These are phyloP conservation scores for Mycena rebaudengoi DNA, from an alignment of 768 basidiomycete species.

Conservation along the genomic window DNA sequence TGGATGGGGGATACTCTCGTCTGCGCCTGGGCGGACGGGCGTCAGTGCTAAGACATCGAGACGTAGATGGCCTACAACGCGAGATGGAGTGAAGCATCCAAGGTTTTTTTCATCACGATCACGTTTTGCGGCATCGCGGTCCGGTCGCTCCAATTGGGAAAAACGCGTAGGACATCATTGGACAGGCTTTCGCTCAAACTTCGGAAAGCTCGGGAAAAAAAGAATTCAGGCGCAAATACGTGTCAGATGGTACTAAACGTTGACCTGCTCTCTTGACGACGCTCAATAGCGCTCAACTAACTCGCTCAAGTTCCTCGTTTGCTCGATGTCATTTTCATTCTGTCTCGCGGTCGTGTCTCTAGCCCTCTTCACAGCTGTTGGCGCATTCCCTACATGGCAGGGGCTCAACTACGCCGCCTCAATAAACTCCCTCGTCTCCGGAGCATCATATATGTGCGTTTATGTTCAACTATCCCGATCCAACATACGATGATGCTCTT, in stretches of 20 bases:
- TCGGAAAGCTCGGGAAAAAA: constrained; percentile 24
- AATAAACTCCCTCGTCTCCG: constrained; percentile 52
- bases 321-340: constrained; percentile 21
- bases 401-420: constrained; percentile 43
- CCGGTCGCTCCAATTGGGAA: neutral
- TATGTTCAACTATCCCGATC: neutral
- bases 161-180: neutral
- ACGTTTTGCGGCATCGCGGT: neutral
- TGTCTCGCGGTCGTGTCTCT: constrained; percentile 33
- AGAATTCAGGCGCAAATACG: neutral
- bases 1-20: neutral
- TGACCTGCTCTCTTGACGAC: too few species aligned
- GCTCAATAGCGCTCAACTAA: too few species aligned
- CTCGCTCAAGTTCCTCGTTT: neutral
- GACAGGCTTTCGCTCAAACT: neutral
- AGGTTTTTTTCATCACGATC: constrained; percentile 8
- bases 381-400: constrained; percentile 53
- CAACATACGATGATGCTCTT: neutral
- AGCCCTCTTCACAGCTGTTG: constrained; percentile 27
- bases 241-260: constrained; percentile 22
- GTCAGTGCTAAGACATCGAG: constrained; percentile 8
- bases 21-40: neutral
- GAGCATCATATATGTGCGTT: constrained; percentile 45
- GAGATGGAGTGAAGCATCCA: neutral
- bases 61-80: constrained; percentile 6